phyloP scores from a whole-genome alignment of 2,329 filamentous ascomycete genomes.

The Exophiala phaeomuriformis region DNA sequence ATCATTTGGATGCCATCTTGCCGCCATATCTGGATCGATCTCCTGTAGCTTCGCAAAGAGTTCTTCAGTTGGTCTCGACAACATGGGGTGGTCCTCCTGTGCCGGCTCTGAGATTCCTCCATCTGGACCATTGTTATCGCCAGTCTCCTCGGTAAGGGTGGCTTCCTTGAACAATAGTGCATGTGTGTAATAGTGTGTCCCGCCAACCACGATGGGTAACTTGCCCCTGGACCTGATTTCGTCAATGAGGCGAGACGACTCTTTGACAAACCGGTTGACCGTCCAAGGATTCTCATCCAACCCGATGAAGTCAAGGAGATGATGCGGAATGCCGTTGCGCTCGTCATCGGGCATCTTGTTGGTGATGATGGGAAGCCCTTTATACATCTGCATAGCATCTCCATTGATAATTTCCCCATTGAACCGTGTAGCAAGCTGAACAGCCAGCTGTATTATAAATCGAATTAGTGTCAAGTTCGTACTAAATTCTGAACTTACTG shows the following conservation, averaged over 20 bases:
- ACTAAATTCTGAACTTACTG: neutral
- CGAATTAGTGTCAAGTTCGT: slow-evolving; percentile 22
- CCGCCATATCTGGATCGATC: slow-evolving; percentile 83
- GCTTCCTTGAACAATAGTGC: slow-evolving; percentile 74
- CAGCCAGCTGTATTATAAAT: slow-evolving; percentile 60
- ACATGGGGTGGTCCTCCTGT: slow-evolving; percentile 48
- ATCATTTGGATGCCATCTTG: slow-evolving; percentile 90
- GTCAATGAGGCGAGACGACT: slow-evolving; percentile 60
- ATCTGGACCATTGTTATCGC: slow-evolving; percentile 23
- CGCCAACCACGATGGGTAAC: slow-evolving; percentile 83
- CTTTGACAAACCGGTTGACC: slow-evolving; percentile 66
- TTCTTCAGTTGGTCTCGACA: slow-evolving; percentile 62
- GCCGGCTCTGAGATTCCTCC: neutral
- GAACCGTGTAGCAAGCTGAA: slow-evolving; percentile 74
- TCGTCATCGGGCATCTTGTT: slow-evolving; percentile 79
- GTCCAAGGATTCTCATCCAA: slow-evolving; percentile 75
- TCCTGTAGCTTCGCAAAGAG: slow-evolving; percentile 66
- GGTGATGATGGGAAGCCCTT: slow-evolving; percentile 84
- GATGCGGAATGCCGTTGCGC: slow-evolving; percentile 73
- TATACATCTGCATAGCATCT: slow-evolving; percentile 97
- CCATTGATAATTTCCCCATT: slow-evolving; percentile 95
- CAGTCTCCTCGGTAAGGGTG: slow-evolving; percentile 43
- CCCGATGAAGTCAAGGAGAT: slow-evolving; percentile 72
- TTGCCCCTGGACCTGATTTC: slow-evolving; percentile 73
- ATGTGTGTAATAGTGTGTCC: slow-evolving; percentile 92